Percentiles rank a stretch among this genome's conserved stretches.
Conservation (phyloP, 106 monocot species). For the Agapanthus africanus region DNA sequence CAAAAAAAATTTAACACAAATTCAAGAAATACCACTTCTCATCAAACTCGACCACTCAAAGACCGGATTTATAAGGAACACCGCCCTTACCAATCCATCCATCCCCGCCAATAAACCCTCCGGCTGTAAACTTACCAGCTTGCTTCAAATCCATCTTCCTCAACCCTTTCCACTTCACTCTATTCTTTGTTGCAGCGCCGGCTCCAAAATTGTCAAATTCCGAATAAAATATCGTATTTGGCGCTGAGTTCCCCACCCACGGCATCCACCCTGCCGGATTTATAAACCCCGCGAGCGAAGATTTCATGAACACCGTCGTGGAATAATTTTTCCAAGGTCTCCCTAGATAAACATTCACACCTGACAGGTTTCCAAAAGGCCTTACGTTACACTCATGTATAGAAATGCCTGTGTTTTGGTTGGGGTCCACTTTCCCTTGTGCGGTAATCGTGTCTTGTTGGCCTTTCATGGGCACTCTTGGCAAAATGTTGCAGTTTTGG, state of each 20-base stretch:
- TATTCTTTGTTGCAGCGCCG: not conserved
- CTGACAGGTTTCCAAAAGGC: not conserved
- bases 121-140: constrained; percentile 12
- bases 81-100: constrained; percentile 5
- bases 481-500: constrained; percentile 21
- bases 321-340: constrained; percentile 34
- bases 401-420: constrained; percentile 16
- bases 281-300: constrained; percentile 8
- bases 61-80: not conserved
- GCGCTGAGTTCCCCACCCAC: constrained; percentile 7
- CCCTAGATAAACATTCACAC: constrained; percentile 16
- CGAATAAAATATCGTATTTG: constrained; percentile 24
- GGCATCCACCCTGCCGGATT: constrained; percentile 21
- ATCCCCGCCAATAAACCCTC: constrained; percentile 3
- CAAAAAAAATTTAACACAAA: no score
- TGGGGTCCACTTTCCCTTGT: constrained; percentile 15
- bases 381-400: constrained; percentile 12
- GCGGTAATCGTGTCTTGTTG: constrained; percentile 24
- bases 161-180: constrained; percentile 30
- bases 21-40: no score
- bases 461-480: not conserved
- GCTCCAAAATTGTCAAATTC: constrained; percentile 29
- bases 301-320: constrained; percentile 24
- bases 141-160: constrained; percentile 8
- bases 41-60: no score